phyloP scores from a whole-genome alignment of 2,329 filamentous ascomycete species.

The Plectosphaerella plurivora region DNA sequence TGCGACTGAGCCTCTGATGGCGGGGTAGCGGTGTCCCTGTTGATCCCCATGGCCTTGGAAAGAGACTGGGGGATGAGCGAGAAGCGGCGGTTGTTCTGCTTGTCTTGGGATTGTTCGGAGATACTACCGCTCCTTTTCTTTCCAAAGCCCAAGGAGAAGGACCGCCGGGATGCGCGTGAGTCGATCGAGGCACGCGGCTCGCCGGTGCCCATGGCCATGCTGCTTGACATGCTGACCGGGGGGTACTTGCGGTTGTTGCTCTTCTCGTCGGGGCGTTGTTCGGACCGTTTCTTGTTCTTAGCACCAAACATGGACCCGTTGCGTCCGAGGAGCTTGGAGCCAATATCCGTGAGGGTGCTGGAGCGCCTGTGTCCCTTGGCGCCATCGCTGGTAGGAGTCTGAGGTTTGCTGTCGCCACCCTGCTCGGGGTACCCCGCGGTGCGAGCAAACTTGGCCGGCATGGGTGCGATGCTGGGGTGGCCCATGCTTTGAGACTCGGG shows the following conservation, averaged over 20 bases:
- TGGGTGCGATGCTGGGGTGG: constrained; percentile 54
- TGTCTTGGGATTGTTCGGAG: constrained; percentile 44
- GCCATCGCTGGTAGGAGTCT: constrained; percentile 22
- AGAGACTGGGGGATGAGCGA: constrained; percentile 64
- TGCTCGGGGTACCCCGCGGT: constrained; percentile 55
- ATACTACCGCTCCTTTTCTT: constrained; percentile 70
- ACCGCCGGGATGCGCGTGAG: constrained; percentile 61
- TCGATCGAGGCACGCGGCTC: constrained; percentile 64
- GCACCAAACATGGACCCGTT: constrained; percentile 78
- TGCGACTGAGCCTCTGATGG: constrained; percentile 45
- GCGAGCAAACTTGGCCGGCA: constrained; percentile 54
- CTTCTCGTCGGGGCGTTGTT: constrained; percentile 38
- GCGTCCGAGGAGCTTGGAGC: constrained; percentile 80
- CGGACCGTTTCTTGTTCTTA: constrained; percentile 31
- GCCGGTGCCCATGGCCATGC: constrained; percentile 52
- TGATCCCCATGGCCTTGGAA: constrained; percentile 59
- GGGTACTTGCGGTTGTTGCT: constrained; percentile 68
- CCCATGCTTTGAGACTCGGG: constrained; percentile 68
- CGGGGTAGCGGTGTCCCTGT: constrained; percentile 47
- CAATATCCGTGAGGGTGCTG: constrained; percentile 74
- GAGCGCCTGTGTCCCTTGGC: constrained; percentile 62
- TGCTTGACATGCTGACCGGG: constrained; percentile 83
- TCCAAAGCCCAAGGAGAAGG: constrained; percentile 63
- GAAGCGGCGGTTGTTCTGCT: constrained; percentile 60
- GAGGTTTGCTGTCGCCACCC: constrained; percentile 5